Percentiles rank a stretch among this genome's conserved stretches.
phyloP scores from a whole-genome alignment of 2,329 filamentous ascomycete species.

The Stagonosporopsis tanaceti region DNA sequence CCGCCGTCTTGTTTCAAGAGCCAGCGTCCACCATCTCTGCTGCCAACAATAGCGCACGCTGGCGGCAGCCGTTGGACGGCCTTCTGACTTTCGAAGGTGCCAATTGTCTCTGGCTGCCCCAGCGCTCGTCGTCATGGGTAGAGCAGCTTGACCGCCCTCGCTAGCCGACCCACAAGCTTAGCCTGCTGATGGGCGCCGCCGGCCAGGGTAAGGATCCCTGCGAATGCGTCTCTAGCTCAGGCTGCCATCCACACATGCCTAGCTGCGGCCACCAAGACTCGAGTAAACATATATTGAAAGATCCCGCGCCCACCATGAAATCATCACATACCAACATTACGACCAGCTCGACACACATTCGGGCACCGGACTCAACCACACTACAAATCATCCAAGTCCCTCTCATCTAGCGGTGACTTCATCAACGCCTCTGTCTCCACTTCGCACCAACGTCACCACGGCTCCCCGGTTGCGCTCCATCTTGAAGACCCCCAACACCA shows the following conservation, averaged over 20 bases:
- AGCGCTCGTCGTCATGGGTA: conserved; percentile 42
- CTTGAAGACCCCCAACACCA: conserved; percentile 42
- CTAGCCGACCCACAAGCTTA: conserved; percentile 26
- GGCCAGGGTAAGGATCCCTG: conserved; percentile 22
- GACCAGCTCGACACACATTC: conserved; percentile 1
- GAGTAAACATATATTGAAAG: conserved; percentile 45
- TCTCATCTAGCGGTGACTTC: conserved; percentile 36
- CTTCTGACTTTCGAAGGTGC: conserved; percentile 35
- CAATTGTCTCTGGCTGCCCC: conserved; percentile 26
- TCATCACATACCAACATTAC: conserved; percentile 23
- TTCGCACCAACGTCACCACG: conserved; percentile 41
- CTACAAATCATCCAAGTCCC: conserved; percentile 21
- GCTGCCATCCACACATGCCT: conserved; percentile 35
- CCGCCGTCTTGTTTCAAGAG: conserved; percentile 17
- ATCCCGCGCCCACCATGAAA: conserved; percentile 34
- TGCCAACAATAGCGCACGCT: conserved; percentile 28
- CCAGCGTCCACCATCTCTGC: conserved; percentile 15
- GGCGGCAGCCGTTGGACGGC: conserved; percentile 24
- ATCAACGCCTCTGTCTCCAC: conserved; percentile 32
- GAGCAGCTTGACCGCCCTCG: conserved; percentile 42
- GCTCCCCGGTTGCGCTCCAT: conserved; percentile 41
- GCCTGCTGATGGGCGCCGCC: conserved; percentile 26
- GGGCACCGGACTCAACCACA: background rate
- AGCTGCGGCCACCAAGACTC: conserved; percentile 32
- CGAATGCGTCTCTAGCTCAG: conserved; percentile 29